phyloP scores from a whole-genome alignment of 2,329 filamentous ascomycete species.

The Furcasterigmium furcatum region DNA sequence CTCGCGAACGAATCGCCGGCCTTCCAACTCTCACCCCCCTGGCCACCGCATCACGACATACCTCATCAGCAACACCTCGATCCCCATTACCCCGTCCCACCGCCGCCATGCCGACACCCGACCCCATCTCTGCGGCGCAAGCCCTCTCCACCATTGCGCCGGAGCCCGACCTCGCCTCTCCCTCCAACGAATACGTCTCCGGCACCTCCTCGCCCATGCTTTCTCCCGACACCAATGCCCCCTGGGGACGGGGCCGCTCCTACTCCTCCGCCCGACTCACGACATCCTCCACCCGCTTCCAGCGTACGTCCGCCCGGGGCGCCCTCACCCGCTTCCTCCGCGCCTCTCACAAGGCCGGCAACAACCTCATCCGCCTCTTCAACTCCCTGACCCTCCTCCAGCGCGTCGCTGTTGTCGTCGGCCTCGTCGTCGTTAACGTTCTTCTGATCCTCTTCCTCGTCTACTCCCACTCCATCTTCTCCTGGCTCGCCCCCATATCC shows the following conservation, averaged over 20 bases:
- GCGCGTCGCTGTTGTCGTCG: slow-evolving; percentile 53
- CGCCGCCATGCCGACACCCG: slow-evolving; percentile 40
- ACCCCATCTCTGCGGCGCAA: slow-evolving; percentile 47
- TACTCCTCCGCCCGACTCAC: slow-evolving; percentile 33
- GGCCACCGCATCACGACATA: neutral
- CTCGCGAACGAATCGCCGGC: too few relatives aligned
- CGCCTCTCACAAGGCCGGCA: slow-evolving; percentile 38
- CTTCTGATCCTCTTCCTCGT: slow-evolving; percentile 67
- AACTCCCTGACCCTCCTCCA: slow-evolving; percentile 57
- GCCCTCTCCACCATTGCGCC: slow-evolving; percentile 41
- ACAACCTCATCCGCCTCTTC: slow-evolving; percentile 46
- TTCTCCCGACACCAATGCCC: slow-evolving; percentile 42
- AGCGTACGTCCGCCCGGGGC: slow-evolving; percentile 10
- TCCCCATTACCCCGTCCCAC: neutral
- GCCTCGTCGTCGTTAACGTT: slow-evolving; percentile 45
- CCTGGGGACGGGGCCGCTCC: slow-evolving; percentile 29
- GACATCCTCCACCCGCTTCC: slow-evolving; percentile 27
- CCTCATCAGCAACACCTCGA: neutral
- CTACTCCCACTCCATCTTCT: slow-evolving; percentile 79
- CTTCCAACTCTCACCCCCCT: too few relatives aligned
- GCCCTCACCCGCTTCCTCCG: slow-evolving; percentile 36
- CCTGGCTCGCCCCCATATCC: slow-evolving; percentile 68
- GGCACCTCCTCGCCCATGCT: slow-evolving; percentile 23
- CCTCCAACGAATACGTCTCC: slow-evolving; percentile 9
- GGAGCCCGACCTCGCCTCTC: slow-evolving; percentile 19